Base-by-base conservation (phyloP, 495 filamentous ascomycete species). In the Aspergillus diversus region DNA sequence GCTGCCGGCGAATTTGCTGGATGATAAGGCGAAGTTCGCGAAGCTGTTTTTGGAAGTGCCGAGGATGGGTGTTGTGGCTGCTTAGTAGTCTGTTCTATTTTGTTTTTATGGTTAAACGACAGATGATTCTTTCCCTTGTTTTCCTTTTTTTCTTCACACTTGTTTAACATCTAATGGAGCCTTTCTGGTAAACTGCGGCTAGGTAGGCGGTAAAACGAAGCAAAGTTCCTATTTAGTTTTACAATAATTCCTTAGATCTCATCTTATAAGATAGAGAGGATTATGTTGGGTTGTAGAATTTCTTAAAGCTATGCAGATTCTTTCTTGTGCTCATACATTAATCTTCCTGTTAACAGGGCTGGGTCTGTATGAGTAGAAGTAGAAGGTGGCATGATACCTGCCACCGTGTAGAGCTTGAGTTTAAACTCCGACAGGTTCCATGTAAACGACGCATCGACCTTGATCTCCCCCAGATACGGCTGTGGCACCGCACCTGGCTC, bases 31-130 rank as follows among this genome's bases (percentile, higher is more conserved):
- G 12, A 37, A 0, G 7, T 56, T 56, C 5, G 54, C 7, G 5
- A 56, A 15, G 33, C 5, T 42, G 33, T 56, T 56, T 21, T 17
- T 56, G 54, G 54, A 56, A 5, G 54, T 37, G 15, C 54, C 54
- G 5, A 11, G 54, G 5, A 5, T 56, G 54, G 54, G 54, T 33
- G 15, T 43, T 43, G 39, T 15, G 39, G 39, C 39, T 9, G 39
- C 39, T 9, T 43, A 43, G 39, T 43, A 43, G 39, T 43, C 3
- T 9, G 1, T 43, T 43, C 8, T 43, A 1, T 3, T 43, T 43
- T 43, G 8, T 1, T 43, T 9, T 3, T 43, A 43, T 15, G 1
- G 39, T 43, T 15, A 9, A 43, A 43, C 39, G 3, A 43, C 9
- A 43, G 15, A 43, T n/a, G n/a, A n/a, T n/a, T n/a, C n/a, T n/a